Percentiles rank a stretch among this genome's conserved stretches.
Evolutionary conservation across 768 basidiomycete genomes (phyloP).

Genomic region (Suillus sp.): DNA sequence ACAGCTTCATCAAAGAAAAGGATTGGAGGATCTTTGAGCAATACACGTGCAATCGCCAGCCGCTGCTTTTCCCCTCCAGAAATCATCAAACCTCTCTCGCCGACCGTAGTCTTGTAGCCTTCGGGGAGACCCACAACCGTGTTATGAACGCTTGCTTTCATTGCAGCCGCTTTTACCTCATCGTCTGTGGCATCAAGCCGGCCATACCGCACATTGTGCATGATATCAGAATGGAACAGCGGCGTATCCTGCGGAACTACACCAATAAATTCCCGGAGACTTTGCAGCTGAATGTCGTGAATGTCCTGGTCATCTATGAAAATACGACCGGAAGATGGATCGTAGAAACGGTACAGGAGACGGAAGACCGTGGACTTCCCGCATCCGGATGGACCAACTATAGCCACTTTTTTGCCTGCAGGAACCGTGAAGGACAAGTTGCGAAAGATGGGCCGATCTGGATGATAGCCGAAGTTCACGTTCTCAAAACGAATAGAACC

Average conservation of each 20-base stretch:
- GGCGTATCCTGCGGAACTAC: constrained; percentile 99
- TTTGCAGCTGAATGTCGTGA: constrained; percentile 65
- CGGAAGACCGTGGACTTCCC: constrained; percentile 98
- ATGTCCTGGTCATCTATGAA: constrained; percentile 89
- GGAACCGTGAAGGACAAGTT: constrained; percentile 89
- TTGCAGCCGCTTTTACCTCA: constrained; percentile 82
- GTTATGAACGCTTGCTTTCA: constrained; percentile 84
- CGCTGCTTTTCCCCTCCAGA: constrained; percentile 99
- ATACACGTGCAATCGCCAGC: constrained; percentile 87
- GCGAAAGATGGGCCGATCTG: constrained; percentile 89
- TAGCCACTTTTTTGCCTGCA: constrained; percentile 94
- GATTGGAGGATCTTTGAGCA: constrained; percentile 94
- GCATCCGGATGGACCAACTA: constrained; percentile 96
- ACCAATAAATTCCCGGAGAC: constrained; percentile 75
- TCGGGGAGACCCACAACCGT: constrained; percentile 82
- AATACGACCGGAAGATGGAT: constrained; percentile 80
- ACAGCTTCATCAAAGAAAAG: constrained; percentile 99
- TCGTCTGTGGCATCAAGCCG: constrained; percentile 84
- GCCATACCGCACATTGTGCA: constrained; percentile 96
- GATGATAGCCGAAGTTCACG: constrained; percentile 89
- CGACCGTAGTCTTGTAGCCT: constrained; percentile 87
- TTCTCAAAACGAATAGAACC: constrained; percentile 93
- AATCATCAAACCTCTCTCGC: constrained; percentile 97
- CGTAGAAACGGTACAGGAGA: constrained; percentile 93
- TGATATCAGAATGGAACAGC: constrained; percentile 91